Conservation (phyloP, 345 rosid genomes). For the Gynandropsis gynandra region DNA sequence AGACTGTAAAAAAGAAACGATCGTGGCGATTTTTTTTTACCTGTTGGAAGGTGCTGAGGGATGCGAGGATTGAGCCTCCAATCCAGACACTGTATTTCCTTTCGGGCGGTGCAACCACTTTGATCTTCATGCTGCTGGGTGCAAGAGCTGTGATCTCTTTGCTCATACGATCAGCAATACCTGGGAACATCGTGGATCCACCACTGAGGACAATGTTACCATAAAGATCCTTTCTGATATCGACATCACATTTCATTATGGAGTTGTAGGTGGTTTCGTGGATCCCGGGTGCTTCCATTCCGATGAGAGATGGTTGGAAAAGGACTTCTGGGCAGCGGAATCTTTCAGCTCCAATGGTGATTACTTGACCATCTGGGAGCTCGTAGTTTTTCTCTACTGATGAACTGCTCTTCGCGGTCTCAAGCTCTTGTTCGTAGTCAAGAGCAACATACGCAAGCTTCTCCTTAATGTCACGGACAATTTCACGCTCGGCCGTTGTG, state of each 20-base stretch:
- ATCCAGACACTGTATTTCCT: slow-evolving; percentile 34
- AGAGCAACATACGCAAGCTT: slow-evolving; percentile 23
- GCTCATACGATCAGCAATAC: slow-evolving; percentile 26
- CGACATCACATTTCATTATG: slow-evolving; percentile 23
- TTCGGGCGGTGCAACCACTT: slow-evolving; percentile 34
- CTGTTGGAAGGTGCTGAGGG: slow-evolving; percentile 31
- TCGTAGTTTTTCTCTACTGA: slow-evolving; percentile 24
- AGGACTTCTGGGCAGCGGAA: slow-evolving; percentile 27
- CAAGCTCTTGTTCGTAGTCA: slow-evolving; percentile 26
- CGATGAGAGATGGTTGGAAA: slow-evolving; percentile 20
- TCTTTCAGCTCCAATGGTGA: slow-evolving; percentile 24
- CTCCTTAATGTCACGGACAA: slow-evolving; percentile 30
- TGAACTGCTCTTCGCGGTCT: slow-evolving; percentile 15
- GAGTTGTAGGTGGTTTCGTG: slow-evolving; percentile 22
- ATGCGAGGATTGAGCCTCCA: slow-evolving; percentile 34
- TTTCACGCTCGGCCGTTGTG: slow-evolving; percentile 26
- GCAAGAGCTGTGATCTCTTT: slow-evolving; percentile 27
- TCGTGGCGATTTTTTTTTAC: not conserved
- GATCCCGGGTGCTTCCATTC: slow-evolving; percentile 27
- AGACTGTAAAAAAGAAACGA: not conserved
- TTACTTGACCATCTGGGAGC: slow-evolving; percentile 31
- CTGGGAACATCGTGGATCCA: slow-evolving; percentile 29
- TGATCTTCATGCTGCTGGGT: slow-evolving; percentile 21
- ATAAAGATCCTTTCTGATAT: slow-evolving; percentile 25
- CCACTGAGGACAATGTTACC: slow-evolving; percentile 33